These are phyloP conservation scores for Metschnikowia lunata DNA, from an alignment of 805 yeast genomes.

Conservation along the genomic window DNA sequence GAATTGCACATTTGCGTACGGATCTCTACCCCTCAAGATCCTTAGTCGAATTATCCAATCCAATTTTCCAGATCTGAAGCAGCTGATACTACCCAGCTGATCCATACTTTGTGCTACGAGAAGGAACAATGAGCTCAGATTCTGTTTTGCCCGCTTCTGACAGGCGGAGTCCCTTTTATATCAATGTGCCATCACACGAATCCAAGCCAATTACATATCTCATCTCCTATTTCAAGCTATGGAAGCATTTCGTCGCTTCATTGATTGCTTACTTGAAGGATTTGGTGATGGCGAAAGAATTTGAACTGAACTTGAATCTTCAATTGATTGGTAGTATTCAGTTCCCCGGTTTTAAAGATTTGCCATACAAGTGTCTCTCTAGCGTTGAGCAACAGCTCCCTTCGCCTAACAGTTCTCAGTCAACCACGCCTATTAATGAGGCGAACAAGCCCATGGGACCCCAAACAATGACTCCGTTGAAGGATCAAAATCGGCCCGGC, in stretches of 20 bases:
- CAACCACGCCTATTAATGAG: slow-evolving; percentile 14
- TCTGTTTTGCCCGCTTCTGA: slow-evolving; percentile 30
- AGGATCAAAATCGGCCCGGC: slow-evolving; percentile 19
- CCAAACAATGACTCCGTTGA: slow-evolving; percentile 1
- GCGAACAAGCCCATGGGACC: slow-evolving; percentile 7
- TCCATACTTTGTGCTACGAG: too few species aligned
- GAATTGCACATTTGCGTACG: too few species aligned
- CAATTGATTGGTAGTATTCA: slow-evolving; percentile 37
- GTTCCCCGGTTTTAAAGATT: slow-evolving; percentile 44
- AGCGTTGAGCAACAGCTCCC: slow-evolving; percentile 13
- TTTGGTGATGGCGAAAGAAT: slow-evolving; percentile 45
- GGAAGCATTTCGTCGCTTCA: slow-evolving; percentile 38
- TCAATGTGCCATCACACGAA: slow-evolving; percentile 36
- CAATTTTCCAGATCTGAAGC: too few species aligned
- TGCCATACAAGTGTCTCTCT: slow-evolving; percentile 20
- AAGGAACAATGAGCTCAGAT: neutral
- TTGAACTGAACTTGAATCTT: slow-evolving; percentile 30
- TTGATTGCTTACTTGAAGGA: slow-evolving; percentile 38
- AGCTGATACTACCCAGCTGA: too few species aligned
- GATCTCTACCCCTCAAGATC: too few species aligned
- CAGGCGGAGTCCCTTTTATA: slow-evolving; percentile 34
- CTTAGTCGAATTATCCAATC: too few species aligned
- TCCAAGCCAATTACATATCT: slow-evolving; percentile 38
- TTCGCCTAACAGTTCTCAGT: slow-evolving; percentile 11
- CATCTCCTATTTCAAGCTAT: slow-evolving; percentile 35